phyloP scores from a whole-genome alignment of 2,329 filamentous ascomycete species.

The Dactylonectria estremocensis region DNA sequence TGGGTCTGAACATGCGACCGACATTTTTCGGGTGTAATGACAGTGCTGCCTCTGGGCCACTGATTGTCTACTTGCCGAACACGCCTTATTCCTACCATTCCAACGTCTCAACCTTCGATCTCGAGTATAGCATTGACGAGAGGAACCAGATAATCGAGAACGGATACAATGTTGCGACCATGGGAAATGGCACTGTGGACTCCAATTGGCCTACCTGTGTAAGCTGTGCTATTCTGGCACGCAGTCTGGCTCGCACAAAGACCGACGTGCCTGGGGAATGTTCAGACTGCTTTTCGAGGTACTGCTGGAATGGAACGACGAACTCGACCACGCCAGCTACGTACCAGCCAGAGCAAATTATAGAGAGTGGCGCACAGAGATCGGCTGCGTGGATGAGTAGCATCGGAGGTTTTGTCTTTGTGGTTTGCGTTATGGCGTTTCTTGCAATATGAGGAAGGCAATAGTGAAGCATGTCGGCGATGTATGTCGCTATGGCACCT shows the following conservation, averaged over 20 bases:
- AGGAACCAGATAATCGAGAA: conserved; percentile 85
- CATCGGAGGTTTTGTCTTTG: background rate
- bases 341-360: conserved; percentile 58
- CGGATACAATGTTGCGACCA: conserved; percentile 76
- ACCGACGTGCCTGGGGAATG: conserved; percentile 78
- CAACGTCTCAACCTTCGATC: conserved; percentile 82
- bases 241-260: conserved; percentile 77
- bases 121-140: conserved; percentile 72
- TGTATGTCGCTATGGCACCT: background rate
- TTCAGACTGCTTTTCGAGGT: conserved; percentile 78
- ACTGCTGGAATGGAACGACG: conserved; percentile 88
- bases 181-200: conserved; percentile 69
- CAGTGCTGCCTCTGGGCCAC: conserved; percentile 60
- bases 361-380: conserved; percentile 1
- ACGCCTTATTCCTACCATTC: conserved; percentile 79
- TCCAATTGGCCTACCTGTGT: conserved; percentile 82
- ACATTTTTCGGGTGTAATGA: conserved; percentile 87
- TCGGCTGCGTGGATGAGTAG: background rate
- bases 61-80: conserved; percentile 89
- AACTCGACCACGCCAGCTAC: conserved; percentile 48
- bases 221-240: conserved; percentile 82
- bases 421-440: background rate
- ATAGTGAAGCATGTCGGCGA: background rate
- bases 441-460: background rate
- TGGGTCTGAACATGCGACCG: conserved; percentile 80